Base-by-base conservation (phyloP, 169 alveolate species). In the Fabrea salina region DNA sequence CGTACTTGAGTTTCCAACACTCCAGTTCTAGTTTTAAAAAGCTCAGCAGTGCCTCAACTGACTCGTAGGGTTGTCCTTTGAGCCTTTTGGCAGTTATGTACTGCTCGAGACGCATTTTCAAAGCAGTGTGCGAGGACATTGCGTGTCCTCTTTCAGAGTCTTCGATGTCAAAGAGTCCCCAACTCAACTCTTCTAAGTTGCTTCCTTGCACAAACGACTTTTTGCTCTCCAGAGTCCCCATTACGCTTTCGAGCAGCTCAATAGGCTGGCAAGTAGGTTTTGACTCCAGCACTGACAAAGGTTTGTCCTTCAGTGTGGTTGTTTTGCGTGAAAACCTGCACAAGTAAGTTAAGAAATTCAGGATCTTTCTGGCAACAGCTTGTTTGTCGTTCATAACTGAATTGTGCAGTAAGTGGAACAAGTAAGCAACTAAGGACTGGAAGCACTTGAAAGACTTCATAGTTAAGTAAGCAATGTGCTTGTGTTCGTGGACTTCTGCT, bases 341-440 rank as follows among this genome's bases (percentile, higher is more conserved):
- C 43, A 61, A 51, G 25, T 32, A 11, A 1, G 74, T n/a, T 16
- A 61, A 35, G 3, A 61, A 61, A 1, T 61, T 51, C 2, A 37
- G 11, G 1, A 61, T 51, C 49, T 61, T 16, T n/a, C 11, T 4
- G 22, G 74, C 16, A 51, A 35, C 74, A 16, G 16, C 27, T 8
- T 61, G 32, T 35, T 61, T 61, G 32, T 61, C 74, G 3, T 61
- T 47, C 74, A 61, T 61, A 16, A 61, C 32, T 13, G 53, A 33
- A 61, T 61, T 47, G 50, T 61, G 74, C 0, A 33, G 32, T 8
- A 51, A 61, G 25, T 61, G 74, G 4, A 32, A 61, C 25, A 61
- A 13, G 27, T n/a, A n/a, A n/a, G n/a, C n/a, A n/a, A n/a, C n/a
- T n/a, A n/a, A n/a, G n/a, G n/a, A n/a, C n/a, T n/a, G n/a, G n/a